These are phyloP conservation scores for Candida sphagnicola DNA, from an alignment of 805 yeast species.

Conservation along the genomic window DNA sequence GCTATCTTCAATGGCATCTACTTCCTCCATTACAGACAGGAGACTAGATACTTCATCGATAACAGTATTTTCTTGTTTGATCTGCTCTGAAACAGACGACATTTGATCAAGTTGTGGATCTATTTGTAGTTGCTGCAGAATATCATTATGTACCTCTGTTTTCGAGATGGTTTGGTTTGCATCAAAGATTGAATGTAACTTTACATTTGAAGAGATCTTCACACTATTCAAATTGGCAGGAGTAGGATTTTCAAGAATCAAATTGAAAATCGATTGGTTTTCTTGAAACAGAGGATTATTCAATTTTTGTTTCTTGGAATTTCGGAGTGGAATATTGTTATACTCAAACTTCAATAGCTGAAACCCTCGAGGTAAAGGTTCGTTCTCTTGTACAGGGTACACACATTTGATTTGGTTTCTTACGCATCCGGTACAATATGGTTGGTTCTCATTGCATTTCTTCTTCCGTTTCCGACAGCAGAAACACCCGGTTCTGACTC, in stretches of 20 bases:
- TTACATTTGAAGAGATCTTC: not conserved
- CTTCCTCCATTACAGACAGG: no score
- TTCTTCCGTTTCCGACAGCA: slow-evolving; percentile 10
- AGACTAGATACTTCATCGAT: no score
- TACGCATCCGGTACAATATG: slow-evolving; percentile 8
- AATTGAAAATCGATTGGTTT: not conserved
- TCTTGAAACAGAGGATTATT: slow-evolving; percentile 1
- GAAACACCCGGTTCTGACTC: slow-evolving; percentile 9
- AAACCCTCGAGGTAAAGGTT: slow-evolving; percentile 3
- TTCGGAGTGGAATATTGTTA: not conserved
- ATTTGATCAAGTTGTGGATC: no score
- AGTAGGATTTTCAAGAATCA: not conserved
- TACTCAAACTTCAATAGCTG: not conserved
- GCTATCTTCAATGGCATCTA: no score
- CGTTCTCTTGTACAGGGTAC: not conserved
- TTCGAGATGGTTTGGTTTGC: not conserved
- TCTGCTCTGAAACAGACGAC: no score
- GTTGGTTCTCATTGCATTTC: slow-evolving; percentile 14
- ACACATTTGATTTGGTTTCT: slow-evolving; percentile 5
- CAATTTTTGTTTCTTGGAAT: slow-evolving; percentile 5
- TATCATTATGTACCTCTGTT: no score
- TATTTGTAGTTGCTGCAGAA: no score
- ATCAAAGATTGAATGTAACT: not conserved
- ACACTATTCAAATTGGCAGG: not conserved
- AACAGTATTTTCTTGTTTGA: no score